Evolutionary conservation across 441 rosid genomes (phyloP).

Genomic region (Mallotus japonicus): DNA sequence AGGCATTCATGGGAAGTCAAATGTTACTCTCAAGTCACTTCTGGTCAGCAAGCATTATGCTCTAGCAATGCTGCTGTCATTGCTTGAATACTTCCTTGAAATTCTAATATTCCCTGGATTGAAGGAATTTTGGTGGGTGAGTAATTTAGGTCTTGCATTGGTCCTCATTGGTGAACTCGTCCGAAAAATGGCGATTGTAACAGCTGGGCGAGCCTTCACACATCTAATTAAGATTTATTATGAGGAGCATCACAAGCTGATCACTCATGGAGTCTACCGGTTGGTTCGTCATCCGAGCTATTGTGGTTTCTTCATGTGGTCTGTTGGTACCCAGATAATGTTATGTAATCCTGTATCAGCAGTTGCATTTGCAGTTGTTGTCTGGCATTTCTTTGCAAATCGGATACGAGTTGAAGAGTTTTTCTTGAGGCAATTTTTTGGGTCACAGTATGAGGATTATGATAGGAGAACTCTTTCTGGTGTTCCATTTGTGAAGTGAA

Average conservation of each 20-base stretch:
- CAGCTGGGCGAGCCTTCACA: conserved; percentile 70
- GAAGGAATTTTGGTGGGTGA: conserved; percentile 65
- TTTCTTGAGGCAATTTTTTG: conserved; percentile 68
- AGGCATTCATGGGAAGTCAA: conserved; percentile 56
- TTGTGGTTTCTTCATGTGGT: conserved; percentile 72
- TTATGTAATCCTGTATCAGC: conserved; percentile 74
- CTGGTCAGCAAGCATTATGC: conserved; percentile 59
- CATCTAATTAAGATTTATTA: conserved; percentile 58
- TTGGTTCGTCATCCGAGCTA: conserved; percentile 76
- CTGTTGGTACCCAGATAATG: conserved; percentile 80
- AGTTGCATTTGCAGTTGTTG: conserved; percentile 46
- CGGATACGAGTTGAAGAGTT: conserved; percentile 72
- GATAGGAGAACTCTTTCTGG: conserved; percentile 61
- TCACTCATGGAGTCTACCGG: conserved; percentile 65
- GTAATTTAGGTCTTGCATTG: conserved; percentile 59
- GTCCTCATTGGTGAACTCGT: conserved; percentile 60
- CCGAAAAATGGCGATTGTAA: conserved; percentile 58
- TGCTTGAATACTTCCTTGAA: conserved; percentile 60
- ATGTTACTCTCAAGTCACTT: conserved; percentile 59
- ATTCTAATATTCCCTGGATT: conserved; percentile 49
- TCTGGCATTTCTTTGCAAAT: conserved; percentile 62
- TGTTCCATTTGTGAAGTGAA: conserved; percentile 66
- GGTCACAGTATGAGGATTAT: conserved; percentile 47
- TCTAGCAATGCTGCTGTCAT: conserved; percentile 56
- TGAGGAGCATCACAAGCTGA: conserved; percentile 60